Evolutionary conservation across 2,329 filamentous ascomycete genomes (phyloP).

Genomic region (Pezicula radicicola): DNA sequence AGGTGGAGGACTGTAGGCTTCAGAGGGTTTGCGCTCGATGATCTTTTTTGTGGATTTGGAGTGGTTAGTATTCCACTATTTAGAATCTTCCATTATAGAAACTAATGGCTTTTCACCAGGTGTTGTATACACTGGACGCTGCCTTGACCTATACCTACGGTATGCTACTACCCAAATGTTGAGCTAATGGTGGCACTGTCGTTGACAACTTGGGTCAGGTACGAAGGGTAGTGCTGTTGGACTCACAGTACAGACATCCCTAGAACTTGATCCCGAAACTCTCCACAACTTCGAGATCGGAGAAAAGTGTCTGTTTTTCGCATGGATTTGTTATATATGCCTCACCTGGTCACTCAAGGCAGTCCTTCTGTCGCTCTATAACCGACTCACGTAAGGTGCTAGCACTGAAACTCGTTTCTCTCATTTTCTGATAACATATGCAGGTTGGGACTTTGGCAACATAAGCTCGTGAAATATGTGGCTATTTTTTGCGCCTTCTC

Average conservation of each 20-base stretch:
- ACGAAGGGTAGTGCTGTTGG: neutral
- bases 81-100: too few species aligned
- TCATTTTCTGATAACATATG: too few species aligned
- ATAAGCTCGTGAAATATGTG: slow-evolving; percentile 1
- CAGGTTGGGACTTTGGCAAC: slow-evolving; percentile 2
- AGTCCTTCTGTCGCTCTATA: neutral
- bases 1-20: neutral
- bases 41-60: too few species aligned
- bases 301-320: neutral
- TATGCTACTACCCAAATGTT: too few species aligned
- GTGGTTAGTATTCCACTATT: too few species aligned
- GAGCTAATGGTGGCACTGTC: too few species aligned
- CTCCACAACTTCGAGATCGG: neutral
- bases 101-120: too few species aligned
- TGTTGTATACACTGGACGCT: too few species aligned
- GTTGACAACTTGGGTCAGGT: too few species aligned
- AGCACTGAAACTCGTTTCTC: neutral
- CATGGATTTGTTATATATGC: slow-evolving; percentile 2
- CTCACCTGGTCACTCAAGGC: slow-evolving; percentile 1
- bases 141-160: too few species aligned
- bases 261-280: neutral
- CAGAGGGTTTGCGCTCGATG: too few species aligned
- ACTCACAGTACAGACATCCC: neutral
- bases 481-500: neutral
- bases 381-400: slow-evolving; percentile 1